Evolutionary conservation across 2,329 filamentous ascomycete genomes (phyloP), one percentile per base, ranked within the genome.

Genomic region (Thermochaetoides dissita): DNA sequence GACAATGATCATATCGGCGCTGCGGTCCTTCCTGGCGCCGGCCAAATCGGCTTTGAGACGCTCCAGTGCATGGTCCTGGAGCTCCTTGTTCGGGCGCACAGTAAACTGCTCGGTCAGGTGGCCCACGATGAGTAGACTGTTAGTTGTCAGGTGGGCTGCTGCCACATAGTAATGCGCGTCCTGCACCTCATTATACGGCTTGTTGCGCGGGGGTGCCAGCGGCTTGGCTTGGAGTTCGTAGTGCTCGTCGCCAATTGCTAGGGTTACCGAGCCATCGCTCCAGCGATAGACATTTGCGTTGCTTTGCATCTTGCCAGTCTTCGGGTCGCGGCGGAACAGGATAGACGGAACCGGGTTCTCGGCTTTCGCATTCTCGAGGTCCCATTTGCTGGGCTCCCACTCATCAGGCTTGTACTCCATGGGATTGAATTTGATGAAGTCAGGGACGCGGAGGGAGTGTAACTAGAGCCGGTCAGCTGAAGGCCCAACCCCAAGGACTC

Each of bases 101-200:
- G 70, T 76, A 54, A 83, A 79, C 47, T 82, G 76, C 47, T 84
- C 79, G 8, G 79, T 80, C 55, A 89, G 69, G 57, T 88, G 84
- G 45, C 83, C 81, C 10, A 85, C 79, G 7, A 83, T 74, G 55
- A 84, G 72, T 46, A 88, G 67, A 24, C 84, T 65, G 46, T 79
- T 77, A 36, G 77, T 79, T 29, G 71, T 69, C 45, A 83, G 66
- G 51, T 84, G 76, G 1, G 83, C 81, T 1, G 81, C 78, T 2
- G 79, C 79, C 7, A 84, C 74, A 54, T 88, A 89, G 52, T 81
- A 83, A 59, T 84, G 81, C 6, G 79, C 75, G 52, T 89, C 84
- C 47, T 80, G 72, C 29, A 76, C 67, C 52, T 79, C 73, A 46
- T 77, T 67, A 63, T 83, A 82, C 2, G 72, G 66, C 53, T 77